These are phyloP conservation scores for Phytophthora vignae DNA, from an alignment of 352 stramenopile genomes.

Conservation along the genomic window DNA sequence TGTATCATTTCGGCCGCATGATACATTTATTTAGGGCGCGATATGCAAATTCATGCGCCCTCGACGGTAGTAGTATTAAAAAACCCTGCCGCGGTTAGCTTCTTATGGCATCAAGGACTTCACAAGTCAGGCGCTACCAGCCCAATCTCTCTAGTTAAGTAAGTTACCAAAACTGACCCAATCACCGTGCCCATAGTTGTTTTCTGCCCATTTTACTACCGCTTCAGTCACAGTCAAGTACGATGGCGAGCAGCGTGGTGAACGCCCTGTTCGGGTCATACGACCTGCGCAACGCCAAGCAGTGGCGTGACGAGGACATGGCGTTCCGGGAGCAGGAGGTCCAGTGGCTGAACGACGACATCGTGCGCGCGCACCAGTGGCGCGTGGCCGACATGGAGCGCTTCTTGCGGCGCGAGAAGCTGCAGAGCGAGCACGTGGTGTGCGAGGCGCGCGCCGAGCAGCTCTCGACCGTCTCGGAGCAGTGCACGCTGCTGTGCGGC, in stretches of 20 bases:
- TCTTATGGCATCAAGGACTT: no score
- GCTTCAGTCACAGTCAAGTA: no score
- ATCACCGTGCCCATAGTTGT: no score
- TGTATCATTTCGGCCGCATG: no score
- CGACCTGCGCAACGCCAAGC: conserved; percentile 76
- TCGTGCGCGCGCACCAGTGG: conserved; percentile 74
- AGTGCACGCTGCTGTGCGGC: conserved; percentile 68
- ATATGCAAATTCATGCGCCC: no score
- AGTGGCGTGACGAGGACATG: conserved; percentile 82
- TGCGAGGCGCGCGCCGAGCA: conserved; percentile 76
- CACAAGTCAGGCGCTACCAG: no score
- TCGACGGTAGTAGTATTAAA: no score
- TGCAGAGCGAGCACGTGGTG: conserved; percentile 70
- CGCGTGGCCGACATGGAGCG: conserved; percentile 74
- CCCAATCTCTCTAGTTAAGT: no score
- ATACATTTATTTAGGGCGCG: no score
- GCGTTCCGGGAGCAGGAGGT: conserved; percentile 69
- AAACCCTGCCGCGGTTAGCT: no score
- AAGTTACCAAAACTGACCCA: no score
- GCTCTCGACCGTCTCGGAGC: conserved; percentile 73
- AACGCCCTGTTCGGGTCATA: conserved; percentile 83
- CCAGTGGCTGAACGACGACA: conserved; percentile 84
- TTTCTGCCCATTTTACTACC: no score
- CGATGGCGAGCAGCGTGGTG: conserved; percentile 64
- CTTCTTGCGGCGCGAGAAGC: conserved; percentile 63